These are phyloP conservation scores for Apophysomyces elegans DNA, from an alignment of 371 early-diverging fungal genomes.

Conservation along the genomic window DNA sequence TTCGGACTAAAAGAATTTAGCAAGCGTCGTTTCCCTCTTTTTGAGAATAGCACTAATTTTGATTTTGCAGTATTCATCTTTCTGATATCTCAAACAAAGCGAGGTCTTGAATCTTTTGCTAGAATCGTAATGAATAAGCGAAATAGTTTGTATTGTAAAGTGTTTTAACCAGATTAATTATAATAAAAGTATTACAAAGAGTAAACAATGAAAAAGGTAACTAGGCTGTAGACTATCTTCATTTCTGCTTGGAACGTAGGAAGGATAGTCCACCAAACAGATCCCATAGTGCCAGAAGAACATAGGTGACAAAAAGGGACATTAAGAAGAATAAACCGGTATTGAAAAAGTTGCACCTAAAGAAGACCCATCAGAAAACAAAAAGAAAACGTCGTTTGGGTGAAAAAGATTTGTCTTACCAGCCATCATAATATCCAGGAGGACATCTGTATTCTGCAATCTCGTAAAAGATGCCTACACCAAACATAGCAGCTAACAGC, in stretches of 20 bases:
- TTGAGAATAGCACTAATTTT: too few species aligned
- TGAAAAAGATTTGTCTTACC: conserved; percentile 19
- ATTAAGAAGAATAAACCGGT: conserved; percentile 37
- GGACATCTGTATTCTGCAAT: conserved; percentile 36
- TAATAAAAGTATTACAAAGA: too few species aligned
- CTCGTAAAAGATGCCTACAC: conserved; percentile 36
- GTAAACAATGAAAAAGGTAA: too few species aligned
- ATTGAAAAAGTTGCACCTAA: conserved; percentile 42
- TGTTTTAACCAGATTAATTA: too few species aligned
- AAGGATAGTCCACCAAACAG: conserved; percentile 34
- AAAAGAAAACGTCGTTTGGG: neutral
- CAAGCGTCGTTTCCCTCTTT: too few species aligned
- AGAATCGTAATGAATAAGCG: too few species aligned
- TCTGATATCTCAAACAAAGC: too few species aligned
- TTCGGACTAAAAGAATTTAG: too few species aligned
- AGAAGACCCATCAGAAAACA: neutral
- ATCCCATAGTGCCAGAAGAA: conserved; percentile 31
- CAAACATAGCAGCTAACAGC: conserved; percentile 34
- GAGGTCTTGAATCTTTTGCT: too few species aligned
- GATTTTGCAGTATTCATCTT: too few species aligned
- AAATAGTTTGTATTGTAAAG: too few species aligned
- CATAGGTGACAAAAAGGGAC: conserved; percentile 31
- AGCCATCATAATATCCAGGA: conserved; percentile 38
- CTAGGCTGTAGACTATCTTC: too few species aligned
- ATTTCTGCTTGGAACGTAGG: conserved; percentile 9